phyloP scores from a whole-genome alignment of 768 basidiomycete genomes.

The Cytidiella melzeri region DNA sequence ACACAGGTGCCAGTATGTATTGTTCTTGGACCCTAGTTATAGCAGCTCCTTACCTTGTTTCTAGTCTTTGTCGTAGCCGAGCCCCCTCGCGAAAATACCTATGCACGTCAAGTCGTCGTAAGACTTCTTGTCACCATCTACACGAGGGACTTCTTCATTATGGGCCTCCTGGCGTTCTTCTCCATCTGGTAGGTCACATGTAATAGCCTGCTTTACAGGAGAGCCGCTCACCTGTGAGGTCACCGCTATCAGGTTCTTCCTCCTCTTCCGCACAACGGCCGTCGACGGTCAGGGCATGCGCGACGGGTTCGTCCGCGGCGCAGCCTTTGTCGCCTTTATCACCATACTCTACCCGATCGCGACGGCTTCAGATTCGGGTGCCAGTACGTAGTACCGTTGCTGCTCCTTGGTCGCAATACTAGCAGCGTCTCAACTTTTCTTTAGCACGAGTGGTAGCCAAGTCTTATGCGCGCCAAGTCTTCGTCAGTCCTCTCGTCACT shows the following conservation, averaged over 20 bases:
- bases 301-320: slow-evolving; percentile 26
- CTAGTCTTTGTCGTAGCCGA: slow-evolving; percentile 36
- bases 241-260: slow-evolving; percentile 13
- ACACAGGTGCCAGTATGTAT: slow-evolving; percentile 34
- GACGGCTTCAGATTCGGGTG: too few relatives aligned
- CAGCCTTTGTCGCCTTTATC: slow-evolving; percentile 41
- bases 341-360: slow-evolving; percentile 51
- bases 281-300: slow-evolving; percentile 20
- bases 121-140: slow-evolving; percentile 31
- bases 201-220: neutral
- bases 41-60: too few relatives aligned
- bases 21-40: neutral
- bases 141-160: slow-evolving; percentile 47
- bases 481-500: slow-evolving; percentile 28
- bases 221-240: slow-evolving; percentile 6
- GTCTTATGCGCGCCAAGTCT: slow-evolving; percentile 39
- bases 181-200: slow-evolving; percentile 39
- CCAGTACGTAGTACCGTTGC: too few relatives aligned
- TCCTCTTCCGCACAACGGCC: slow-evolving; percentile 25
- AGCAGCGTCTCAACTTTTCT: too few relatives aligned
- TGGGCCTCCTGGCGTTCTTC: slow-evolving; percentile 41
- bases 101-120: slow-evolving; percentile 39
- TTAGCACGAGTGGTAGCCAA: too few relatives aligned
- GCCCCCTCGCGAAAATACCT: slow-evolving; percentile 26
- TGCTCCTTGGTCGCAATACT: too few relatives aligned